Base-by-base conservation (phyloP, 768 basidiomycete genomes). In the Sporobolomyces pararoseus region DNA sequence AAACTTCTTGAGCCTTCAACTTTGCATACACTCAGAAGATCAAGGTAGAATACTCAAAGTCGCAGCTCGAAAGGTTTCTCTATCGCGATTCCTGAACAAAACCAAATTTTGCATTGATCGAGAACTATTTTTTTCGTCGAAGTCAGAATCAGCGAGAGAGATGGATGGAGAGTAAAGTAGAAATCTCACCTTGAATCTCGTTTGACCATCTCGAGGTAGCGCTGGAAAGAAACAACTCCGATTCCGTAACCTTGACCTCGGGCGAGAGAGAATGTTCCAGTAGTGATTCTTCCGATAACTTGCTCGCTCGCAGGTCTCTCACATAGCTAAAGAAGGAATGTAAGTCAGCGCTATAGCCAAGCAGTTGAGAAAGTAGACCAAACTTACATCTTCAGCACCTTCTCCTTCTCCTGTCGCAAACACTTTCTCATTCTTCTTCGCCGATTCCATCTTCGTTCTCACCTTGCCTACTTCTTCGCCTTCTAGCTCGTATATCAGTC, bases 201-300 rank as follows among this genome's bases (percentile, higher is more conserved):
- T 42, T 59, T 4, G 1, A 47, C 19, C 21, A 66, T 6, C 4
- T n/a, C 31, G n/a, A 54, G 75, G 27, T 31, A 71, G 70, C n/a
- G 39, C 49, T 13, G 49, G 55, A 93, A 77, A 4, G 89, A 81
- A 23, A 97, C 79, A 0, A 87, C 85, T 23, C 87, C 95, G 17
- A 96, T 82, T 3, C 85, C 93, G 75, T 86, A 85, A 0, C 90
- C 92, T 67, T 84, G 81, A 0, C 94, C 94, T 34, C 86, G 84
- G 0, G 86, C 83, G 12, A 97, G 83, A 2, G 93, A 94, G 77
- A 85, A 88, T 68, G 86, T 87, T 0, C 93, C 94, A 3, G 89
- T 87, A 0, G 91, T 91, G 25, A 92, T 83, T 75, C 89, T 90
- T 0, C 95, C 94, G 61, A 95, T 85, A 31, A 72, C 25, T 21